Percentiles rank a stretch among this genome's conserved stretches.
These are phyloP conservation scores for Coemansia javaensis DNA, from an alignment of 192 early-diverging fungal species.

Conservation along the genomic window DNA sequence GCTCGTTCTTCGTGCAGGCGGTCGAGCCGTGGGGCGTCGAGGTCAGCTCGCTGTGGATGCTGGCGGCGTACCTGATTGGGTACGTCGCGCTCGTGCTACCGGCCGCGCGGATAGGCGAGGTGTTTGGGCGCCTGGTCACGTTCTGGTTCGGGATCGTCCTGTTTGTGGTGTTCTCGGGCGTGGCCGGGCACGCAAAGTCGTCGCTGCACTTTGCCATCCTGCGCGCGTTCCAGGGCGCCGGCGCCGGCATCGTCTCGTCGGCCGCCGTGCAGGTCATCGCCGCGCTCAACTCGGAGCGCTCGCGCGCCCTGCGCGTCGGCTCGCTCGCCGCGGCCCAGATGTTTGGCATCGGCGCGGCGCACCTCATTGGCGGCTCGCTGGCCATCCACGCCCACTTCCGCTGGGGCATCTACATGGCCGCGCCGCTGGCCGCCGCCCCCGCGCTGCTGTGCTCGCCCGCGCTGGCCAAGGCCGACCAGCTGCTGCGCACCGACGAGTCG, in stretches of 20 bases:
- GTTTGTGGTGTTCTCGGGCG: slow-evolving; percentile 34
- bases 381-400: slow-evolving; percentile 32
- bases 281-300: slow-evolving; percentile 22
- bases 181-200: slow-evolving; percentile 13
- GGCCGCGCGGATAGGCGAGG: slow-evolving; percentile 24
- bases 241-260: slow-evolving; percentile 34
- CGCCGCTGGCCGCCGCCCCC: slow-evolving; percentile 28
- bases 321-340: slow-evolving; percentile 35
- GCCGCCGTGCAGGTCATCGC: slow-evolving; percentile 9
- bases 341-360: slow-evolving; percentile 37
- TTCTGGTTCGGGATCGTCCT: slow-evolving; percentile 33
- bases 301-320: slow-evolving; percentile 25
- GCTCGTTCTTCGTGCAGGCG: slow-evolving; percentile 44
- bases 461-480: slow-evolving; percentile 13
- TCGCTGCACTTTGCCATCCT: slow-evolving; percentile 31
- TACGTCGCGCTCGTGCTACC: slow-evolving; percentile 36
- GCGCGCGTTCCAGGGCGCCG: slow-evolving; percentile 38
- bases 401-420: slow-evolving; percentile 35
- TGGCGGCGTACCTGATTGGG: slow-evolving; percentile 41
- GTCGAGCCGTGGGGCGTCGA: slow-evolving; percentile 34
- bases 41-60: slow-evolving; percentile 48
- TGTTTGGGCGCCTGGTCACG: slow-evolving; percentile 14
- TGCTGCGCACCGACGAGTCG: slow-evolving; percentile 13
- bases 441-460: slow-evolving; percentile 40
- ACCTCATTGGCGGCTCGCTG: slow-evolving; percentile 36